Percentiles rank a stretch among this genome's conserved stretches.
phyloP scores from a whole-genome alignment of 345 rosid species.

The Eucalyptus sp. region DNA sequence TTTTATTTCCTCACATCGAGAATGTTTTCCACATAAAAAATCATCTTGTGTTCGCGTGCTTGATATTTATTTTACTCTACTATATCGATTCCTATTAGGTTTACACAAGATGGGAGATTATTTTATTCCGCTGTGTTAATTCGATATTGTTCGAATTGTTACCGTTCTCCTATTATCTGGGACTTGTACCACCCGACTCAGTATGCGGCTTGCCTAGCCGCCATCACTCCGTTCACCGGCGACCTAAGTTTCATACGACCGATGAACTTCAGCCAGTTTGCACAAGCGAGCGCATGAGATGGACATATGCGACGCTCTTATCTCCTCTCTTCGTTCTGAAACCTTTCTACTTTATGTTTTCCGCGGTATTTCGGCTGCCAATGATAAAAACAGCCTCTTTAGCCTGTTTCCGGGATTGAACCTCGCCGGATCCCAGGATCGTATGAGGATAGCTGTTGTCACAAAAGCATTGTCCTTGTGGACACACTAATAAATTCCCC shows the following conservation, averaged over 20 bases:
- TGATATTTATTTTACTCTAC: no score
- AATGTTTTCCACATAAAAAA: no score
- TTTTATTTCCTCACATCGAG: no score
- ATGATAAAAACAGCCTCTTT: neutral
- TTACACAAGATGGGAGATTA: no score
- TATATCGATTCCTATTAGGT: no score
- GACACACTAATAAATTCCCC: neutral
- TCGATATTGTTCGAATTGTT: no score
- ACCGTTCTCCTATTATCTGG: neutral
- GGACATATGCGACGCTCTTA: neutral
- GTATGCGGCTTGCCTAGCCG: neutral
- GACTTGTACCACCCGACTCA: slow-evolving; percentile 7
- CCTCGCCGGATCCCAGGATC: neutral
- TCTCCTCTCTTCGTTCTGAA: neutral
- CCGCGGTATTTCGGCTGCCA: neutral
- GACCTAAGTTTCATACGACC: neutral
- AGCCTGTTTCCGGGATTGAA: neutral
- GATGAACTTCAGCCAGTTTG: neutral
- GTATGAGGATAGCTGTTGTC: neutral
- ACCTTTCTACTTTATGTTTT: neutral
- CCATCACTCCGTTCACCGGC: neutral
- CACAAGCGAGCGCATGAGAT: neutral
- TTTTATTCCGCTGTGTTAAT: no score
- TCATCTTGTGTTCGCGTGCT: no score
- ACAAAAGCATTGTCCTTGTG: neutral